Base-by-base conservation (phyloP, 164 flowering plant genomes). In the Dillenia turbinata region DNA sequence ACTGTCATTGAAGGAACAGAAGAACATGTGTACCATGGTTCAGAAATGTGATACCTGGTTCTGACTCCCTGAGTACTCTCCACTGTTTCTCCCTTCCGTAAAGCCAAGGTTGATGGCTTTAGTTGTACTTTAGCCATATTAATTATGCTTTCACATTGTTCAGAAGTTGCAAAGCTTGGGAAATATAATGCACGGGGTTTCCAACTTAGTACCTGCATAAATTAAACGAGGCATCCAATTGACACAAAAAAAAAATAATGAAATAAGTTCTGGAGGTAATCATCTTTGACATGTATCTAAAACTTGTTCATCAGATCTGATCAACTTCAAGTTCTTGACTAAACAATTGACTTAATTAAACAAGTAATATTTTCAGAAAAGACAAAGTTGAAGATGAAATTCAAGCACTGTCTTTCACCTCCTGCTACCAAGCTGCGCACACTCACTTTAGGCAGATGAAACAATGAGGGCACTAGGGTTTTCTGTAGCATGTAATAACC, bases 171-270 rank as follows among this genome's bases (percentile, higher is more conserved):
- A 74, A 94, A 94, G 55, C 83, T 77, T 9, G 97, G 97, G 59
- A 82, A 94, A 74, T 87, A 85, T 17, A 86, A 66, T 16, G 90
- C 90, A 53, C 94, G 89, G 6, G 97, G 99, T 52, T 67, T 78
- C 99, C 96, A 94, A 76, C 97, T 94, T 78, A 91, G 79, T 49
- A 91, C 78, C 99, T 94, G 66, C 67, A 68, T 16, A 65, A 57
- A 49, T 62, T 52, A 60, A 12, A 50, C 46, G 22, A 5, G 6
- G 40, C 40, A 33, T 33, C 40, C 43, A 54, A 14, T 15, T 17
- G 8, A 33, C 47, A 14, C 15, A 10, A 50, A 47, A 60, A 50
- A 47, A 60, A 15, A 33, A 2, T 9, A 9, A 57, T 12, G 3
- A 44, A 44, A 33, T 7, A 33, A 33, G 40, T 4, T 33, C 40